These are phyloP conservation scores for Kuraishia floccosa DNA, from an alignment of 805 yeast species.

Conservation along the genomic window DNA sequence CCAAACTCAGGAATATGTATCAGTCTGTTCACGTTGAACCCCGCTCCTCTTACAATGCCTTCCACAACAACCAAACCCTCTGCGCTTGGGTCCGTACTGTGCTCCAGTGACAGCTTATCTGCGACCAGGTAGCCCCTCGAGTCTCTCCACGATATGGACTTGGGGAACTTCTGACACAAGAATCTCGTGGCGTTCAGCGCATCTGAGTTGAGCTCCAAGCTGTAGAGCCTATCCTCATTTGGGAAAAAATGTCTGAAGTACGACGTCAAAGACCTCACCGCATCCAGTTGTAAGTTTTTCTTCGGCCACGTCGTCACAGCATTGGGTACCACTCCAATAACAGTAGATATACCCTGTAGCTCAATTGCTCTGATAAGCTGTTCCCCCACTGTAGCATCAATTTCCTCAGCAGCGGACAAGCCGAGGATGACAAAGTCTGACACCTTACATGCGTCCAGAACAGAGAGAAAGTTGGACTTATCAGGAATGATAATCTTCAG, in stretches of 20 bases:
- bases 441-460: conserved; percentile 78
- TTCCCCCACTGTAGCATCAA: conserved; percentile 73
- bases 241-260: conserved; percentile 74
- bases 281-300: conserved; percentile 66
- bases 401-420: conserved; percentile 79
- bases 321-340: conserved; percentile 70
- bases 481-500: conserved; percentile 69
- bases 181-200: conserved; percentile 61
- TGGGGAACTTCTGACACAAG: conserved; percentile 80
- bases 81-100: conserved; percentile 14
- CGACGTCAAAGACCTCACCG: conserved; percentile 50
- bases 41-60: conserved; percentile 83
- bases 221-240: conserved; percentile 63
- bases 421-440: conserved; percentile 88
- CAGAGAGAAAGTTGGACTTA: conserved; percentile 47
- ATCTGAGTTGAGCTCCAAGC: conserved; percentile 58
- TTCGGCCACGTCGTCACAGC: conserved; percentile 56
- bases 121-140: conserved; percentile 82
- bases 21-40: conserved; percentile 65
- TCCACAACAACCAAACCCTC: conserved; percentile 44
- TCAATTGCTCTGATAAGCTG: conserved; percentile 80
- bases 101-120: conserved; percentile 39
- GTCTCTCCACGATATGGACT: conserved; percentile 85
- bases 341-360: conserved; percentile 84
- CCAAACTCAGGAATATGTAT: conserved; percentile 87